Evolutionary conservation across 2,329 filamentous ascomycete species (phyloP), one percentile per base, ranked within the genome.

Genomic region (Colletotrichum limetticola): DNA sequence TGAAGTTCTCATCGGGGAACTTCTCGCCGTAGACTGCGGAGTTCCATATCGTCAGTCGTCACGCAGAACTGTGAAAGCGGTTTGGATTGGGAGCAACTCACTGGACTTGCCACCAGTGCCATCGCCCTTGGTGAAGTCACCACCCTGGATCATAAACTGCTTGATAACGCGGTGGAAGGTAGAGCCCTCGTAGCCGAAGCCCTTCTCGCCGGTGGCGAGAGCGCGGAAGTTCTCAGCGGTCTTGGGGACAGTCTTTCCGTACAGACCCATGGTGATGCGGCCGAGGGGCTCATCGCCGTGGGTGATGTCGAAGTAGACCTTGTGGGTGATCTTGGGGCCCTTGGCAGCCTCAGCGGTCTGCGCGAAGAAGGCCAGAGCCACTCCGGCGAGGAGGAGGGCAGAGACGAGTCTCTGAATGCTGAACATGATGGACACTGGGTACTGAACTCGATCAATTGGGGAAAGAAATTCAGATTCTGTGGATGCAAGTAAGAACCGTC

Each of bases 301-400:
- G 79, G 88, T 85, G 77, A 97, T 92, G 84, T 97, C 94, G 83
- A 97, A 96, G 89, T 91, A 97, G 85, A 97, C 95, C 91, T 97
- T 98, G 89, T 94, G 89, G 79, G 95, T 98, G 87, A 98, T 96
- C 91, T 97, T 97, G 75, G 95, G 96, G 59, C 97, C 96, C 87
- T 96, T 95, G 77, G 87, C 87, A 67, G 94, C 93, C 78, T 93
- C 91, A 73, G 90, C 91, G 42, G 91, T 89, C 84, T 95, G 92
- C 77, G 93, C 89, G 81, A 97, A 91, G 86, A 94, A 91, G 77
- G 95, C 85, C 81, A 96, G 87, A 77, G 89, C 88, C 78, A 95
- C 87, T 79, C 94, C 92, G 79, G 97, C 83, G 80, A 98, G 90
- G 81, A 97, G 88, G 81, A 95, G 88, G 79, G 92, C 87, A 79